Base-by-base conservation (phyloP, 1,284 basidiomycete species). In the Mycocalia duriaeana region DNA sequence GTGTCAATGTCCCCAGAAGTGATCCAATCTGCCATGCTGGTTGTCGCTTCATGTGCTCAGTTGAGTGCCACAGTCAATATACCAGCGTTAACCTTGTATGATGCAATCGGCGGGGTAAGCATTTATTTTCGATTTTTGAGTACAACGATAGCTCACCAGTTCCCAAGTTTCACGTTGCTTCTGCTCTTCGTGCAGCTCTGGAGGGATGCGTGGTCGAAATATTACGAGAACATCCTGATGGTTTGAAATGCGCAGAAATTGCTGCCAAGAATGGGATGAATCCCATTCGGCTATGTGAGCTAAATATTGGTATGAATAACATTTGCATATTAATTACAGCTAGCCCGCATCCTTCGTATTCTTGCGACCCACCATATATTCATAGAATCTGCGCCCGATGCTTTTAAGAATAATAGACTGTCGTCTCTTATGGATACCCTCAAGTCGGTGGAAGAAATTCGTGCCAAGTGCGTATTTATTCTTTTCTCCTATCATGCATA, bases 321-420 rank as follows among this genome's bases (percentile, higher is more conserved):
- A n/a, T n/a, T n/a, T n/a, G n/a, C n/a, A n/a, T n/a, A n/a, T n/a
- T n/a, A n/a, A 28, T 25, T 8, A 3, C 34, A 13, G 13, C 3
- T 16, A 58, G 57, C 47, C 5, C 46, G 57, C 3, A 53, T 57
- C 19, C 41, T 58, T 7, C 52, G 57, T 14, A 51, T 53, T 25
- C 56, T 58, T 24, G 55, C 56, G 5, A 55, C 44, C 24, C 48
- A 57, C 40, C 57, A 58, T 22, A 45, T 54, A 16, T 59, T 57
- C 25, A 47, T 48, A 3, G 56, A 59, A 37, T 13, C 56, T 20
- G 19, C 19, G 2, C 59, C 57, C 9, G 52, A 57, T 36, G 55
- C 59, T 8, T 61, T 61, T 36, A 45, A 51, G 25, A 45, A 53
- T 24, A 61, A 43, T 19, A 24, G 42, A 8, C 14, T 43, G n/a